These are phyloP conservation scores for Silene conica DNA, from an alignment of 148 eudicot genomes.

Conservation along the genomic window DNA sequence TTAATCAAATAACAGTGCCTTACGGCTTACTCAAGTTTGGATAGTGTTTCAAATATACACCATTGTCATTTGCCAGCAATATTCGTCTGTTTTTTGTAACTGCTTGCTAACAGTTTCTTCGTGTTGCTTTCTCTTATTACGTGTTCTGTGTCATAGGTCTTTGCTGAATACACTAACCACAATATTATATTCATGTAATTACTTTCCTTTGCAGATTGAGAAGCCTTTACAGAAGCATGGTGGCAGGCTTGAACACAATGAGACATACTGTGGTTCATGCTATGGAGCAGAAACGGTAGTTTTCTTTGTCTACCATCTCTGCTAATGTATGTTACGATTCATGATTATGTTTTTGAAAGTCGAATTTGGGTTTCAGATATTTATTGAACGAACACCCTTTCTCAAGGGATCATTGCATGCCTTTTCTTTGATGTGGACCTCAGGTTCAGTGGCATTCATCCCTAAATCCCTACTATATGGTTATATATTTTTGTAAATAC, in stretches of 20 bases:
- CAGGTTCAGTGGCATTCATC: too few relatives aligned
- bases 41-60: too few relatives aligned
- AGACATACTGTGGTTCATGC: constrained; percentile 90
- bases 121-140: too few relatives aligned
- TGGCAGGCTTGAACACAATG: constrained; percentile 86
- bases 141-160: too few relatives aligned
- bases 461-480: too few relatives aligned
- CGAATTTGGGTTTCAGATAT: not conserved
- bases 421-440: not conserved
- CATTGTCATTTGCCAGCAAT: too few relatives aligned
- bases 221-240: constrained; percentile 95
- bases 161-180: not conserved
- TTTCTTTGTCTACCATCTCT: constrained; percentile 19
- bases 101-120: too few relatives aligned
- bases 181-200: not conserved
- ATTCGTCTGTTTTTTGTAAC: too few relatives aligned
- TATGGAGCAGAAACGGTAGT: constrained; percentile 84
- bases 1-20: too few relatives aligned
- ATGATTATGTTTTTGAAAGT: constrained; percentile 3
- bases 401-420: constrained; percentile 4
- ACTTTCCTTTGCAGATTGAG: constrained; percentile 48
- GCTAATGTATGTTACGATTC: not conserved
- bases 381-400: not conserved
- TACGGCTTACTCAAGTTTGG: too few relatives aligned
- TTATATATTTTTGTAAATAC: not conserved